A percentile compares a stretch with the other conserved stretches of the same genome.
phyloP scores from a whole-genome alignment of 169 alveolate species.

The Toxoplasma gondii region DNA sequence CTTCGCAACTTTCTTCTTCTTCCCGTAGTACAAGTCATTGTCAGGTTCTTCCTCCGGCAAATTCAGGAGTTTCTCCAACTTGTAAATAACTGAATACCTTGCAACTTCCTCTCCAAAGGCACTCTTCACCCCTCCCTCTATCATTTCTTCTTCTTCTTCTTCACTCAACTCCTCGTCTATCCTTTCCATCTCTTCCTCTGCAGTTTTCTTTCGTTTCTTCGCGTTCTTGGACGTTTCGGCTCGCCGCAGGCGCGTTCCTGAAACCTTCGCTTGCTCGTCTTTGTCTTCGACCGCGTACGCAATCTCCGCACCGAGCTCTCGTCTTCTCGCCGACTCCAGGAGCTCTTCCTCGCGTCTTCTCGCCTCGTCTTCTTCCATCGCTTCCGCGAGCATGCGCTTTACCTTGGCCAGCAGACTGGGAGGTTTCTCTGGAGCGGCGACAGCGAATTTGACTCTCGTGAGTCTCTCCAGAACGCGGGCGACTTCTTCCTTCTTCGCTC shows the following conservation, averaged over 20 bases:
- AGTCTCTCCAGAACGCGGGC: background rate
- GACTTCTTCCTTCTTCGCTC: background rate
- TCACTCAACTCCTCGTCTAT: background rate
- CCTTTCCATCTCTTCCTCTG: too few relatives aligned
- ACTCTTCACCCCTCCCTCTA: background rate
- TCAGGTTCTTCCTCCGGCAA: background rate
- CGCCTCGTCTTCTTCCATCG: background rate
- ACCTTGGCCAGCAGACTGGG: background rate
- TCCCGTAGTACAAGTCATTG: background rate
- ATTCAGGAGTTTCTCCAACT: background rate
- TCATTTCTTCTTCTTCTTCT: background rate
- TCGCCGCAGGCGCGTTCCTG: too few relatives aligned
- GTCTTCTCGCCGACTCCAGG: background rate
- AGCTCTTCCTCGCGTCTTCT: background rate
- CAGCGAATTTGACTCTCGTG: background rate
- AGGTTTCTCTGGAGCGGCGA: background rate
- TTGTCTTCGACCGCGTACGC: background rate
- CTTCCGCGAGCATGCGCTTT: background rate
- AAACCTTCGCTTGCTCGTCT: background rate
- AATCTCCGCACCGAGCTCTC: background rate
- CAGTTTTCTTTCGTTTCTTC: background rate
- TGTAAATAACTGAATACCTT: background rate
- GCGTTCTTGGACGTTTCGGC: too few relatives aligned
- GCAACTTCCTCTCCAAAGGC: slow-evolving; percentile 16
- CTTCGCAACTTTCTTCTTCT: background rate